phyloP scores from a whole-genome alignment of 331 rosid species.

The Acacia concinna region DNA sequence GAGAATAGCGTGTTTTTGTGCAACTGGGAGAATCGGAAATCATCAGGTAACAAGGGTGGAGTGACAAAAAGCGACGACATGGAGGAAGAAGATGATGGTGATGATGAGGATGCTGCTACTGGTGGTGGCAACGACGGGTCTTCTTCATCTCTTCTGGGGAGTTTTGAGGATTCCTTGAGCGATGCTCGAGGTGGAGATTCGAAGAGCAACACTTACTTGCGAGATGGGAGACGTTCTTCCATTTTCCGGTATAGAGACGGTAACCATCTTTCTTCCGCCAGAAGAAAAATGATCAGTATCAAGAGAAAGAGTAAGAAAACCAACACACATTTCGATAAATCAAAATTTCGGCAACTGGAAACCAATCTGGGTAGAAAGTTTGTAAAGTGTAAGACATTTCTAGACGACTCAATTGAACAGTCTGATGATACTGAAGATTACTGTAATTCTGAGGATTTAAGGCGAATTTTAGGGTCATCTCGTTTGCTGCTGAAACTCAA shows the following conservation, averaged over 20 bases:
- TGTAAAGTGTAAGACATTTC: constrained; percentile 41
- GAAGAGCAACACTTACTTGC: constrained; percentile 56
- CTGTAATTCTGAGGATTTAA: constrained; percentile 64
- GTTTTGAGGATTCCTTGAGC: constrained; percentile 67
- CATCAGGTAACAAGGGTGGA: constrained; percentile 54
- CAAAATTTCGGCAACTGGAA: constrained; percentile 48
- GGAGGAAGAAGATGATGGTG: constrained; percentile 34
- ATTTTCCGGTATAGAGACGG: constrained; percentile 50
- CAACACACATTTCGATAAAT: constrained; percentile 44
- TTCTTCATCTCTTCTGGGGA: constrained; percentile 56
- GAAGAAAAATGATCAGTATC: constrained; percentile 22
- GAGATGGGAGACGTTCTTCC: constrained; percentile 52
- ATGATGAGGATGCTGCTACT: constrained; percentile 14
- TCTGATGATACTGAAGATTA: constrained; percentile 77
- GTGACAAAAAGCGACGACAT: constrained; percentile 28
- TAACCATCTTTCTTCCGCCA: constrained; percentile 46
- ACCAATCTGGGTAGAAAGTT: constrained; percentile 40
- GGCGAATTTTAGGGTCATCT: constrained; percentile 57
- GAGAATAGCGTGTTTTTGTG: constrained; percentile 65
- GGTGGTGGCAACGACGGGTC: constrained; percentile 41
- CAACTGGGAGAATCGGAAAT: constrained; percentile 81
- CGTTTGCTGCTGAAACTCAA: constrained; percentile 67
- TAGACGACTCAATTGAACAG: constrained; percentile 55
- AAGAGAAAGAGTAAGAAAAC: constrained; percentile 59
- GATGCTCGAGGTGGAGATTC: constrained; percentile 65